These are phyloP conservation scores for Lathyrus oleraceus DNA, from an alignment of 306 rosid species.

Conservation along the genomic window DNA sequence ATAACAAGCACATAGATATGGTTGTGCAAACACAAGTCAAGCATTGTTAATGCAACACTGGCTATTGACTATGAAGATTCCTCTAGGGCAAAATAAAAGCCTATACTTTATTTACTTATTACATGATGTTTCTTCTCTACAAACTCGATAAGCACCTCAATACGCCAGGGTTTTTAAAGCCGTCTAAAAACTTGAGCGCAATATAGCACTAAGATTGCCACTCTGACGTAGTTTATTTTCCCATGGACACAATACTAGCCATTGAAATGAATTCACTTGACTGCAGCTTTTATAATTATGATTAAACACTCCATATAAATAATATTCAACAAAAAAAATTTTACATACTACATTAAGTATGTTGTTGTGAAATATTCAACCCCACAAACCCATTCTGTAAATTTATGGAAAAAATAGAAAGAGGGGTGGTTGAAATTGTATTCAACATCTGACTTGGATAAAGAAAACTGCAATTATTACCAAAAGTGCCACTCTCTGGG, in stretches of 20 bases:
- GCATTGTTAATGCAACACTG: slow-evolving; percentile 11
- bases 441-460: slow-evolving; percentile 12
- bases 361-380: slow-evolving; percentile 11
- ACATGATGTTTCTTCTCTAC: slow-evolving; percentile 11
- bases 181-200: background rate
- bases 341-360: background rate
- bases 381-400: background rate
- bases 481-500: slow-evolving; percentile 46
- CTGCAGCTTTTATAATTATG: slow-evolving; percentile 1
- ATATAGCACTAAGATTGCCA: background rate
- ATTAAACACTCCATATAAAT: background rate
- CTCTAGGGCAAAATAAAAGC: slow-evolving; percentile 11
- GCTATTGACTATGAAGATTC: slow-evolving; percentile 6
- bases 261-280: slow-evolving; percentile 17
- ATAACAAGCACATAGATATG: slow-evolving; percentile 9
- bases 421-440: background rate
- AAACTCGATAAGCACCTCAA: background rate
- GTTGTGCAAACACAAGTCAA: background rate
- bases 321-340: background rate
- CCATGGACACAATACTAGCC: slow-evolving; percentile 11
- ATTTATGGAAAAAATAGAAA: slow-evolving; percentile 2
- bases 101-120: background rate
- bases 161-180: slow-evolving; percentile 8
- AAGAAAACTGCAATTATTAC: slow-evolving; percentile 44
- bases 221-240: background rate